These are phyloP conservation scores for Boletellus ananas DNA, from an alignment of 768 basidiomycete genomes.

Conservation along the genomic window DNA sequence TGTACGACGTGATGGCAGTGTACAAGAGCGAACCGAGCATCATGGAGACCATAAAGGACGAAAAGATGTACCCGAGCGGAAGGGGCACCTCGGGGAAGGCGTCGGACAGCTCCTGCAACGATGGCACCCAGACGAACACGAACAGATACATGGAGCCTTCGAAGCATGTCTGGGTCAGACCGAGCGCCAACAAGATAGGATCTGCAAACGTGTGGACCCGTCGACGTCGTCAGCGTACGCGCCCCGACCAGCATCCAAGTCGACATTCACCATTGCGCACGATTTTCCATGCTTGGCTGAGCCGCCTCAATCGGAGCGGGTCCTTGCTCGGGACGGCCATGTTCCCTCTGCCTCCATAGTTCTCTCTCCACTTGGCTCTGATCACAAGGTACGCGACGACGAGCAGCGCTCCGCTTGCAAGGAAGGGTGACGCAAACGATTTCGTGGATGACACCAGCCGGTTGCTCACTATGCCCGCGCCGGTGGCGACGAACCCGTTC, in stretches of 20 bases:
- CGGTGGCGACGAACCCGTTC: constrained; percentile 69
- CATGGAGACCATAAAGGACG: constrained; percentile 78
- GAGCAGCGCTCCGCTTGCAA: constrained; percentile 58
- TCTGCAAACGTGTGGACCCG: constrained; percentile 37
- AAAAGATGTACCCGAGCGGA: constrained; percentile 78
- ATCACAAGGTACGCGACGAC: constrained; percentile 55
- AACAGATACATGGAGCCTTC: constrained; percentile 86
- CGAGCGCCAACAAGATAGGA: constrained; percentile 57
- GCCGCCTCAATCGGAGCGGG: constrained; percentile 48
- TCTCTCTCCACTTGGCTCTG: constrained; percentile 59
- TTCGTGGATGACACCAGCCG: constrained; percentile 50
- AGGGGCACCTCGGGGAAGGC: constrained; percentile 37
- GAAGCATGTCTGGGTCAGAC: constrained; percentile 75
- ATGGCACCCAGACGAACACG: constrained; percentile 80
- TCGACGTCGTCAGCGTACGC: neutral
- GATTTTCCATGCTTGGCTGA: constrained; percentile 55
- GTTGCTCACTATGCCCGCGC: constrained; percentile 65
- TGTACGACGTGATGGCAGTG: constrained; percentile 43
- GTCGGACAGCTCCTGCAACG: constrained; percentile 58
- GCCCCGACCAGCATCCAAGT: neutral
- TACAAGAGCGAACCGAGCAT: constrained; percentile 75
- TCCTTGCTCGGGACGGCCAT: constrained; percentile 26
- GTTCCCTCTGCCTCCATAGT: constrained; percentile 51
- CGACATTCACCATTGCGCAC: constrained; percentile 44
- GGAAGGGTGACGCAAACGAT: constrained; percentile 61